These are phyloP conservation scores for Hymenoscyphus scutula DNA, from an alignment of 2,329 filamentous ascomycete genomes.

Conservation along the genomic window DNA sequence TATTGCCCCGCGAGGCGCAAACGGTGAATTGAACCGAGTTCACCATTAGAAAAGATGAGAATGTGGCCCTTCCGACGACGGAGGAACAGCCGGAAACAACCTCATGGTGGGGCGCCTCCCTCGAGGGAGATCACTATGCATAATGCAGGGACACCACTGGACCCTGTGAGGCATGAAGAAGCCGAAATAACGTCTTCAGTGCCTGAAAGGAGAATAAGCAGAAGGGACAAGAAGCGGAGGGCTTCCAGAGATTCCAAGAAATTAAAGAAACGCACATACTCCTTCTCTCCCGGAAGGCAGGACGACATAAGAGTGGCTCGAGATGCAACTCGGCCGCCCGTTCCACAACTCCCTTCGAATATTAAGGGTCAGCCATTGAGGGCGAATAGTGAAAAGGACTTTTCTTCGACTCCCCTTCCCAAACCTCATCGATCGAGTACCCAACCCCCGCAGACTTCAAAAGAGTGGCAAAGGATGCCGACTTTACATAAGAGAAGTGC, in stretches of 20 bases:
- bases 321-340: slow-evolving; percentile 31
- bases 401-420: slow-evolving; percentile 12
- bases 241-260: slow-evolving; percentile 38
- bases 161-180: slow-evolving; percentile 34
- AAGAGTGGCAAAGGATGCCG: slow-evolving; percentile 45
- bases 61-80: slow-evolving; percentile 77
- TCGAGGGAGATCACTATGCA: slow-evolving; percentile 49
- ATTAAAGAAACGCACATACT: slow-evolving; percentile 49
- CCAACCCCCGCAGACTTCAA: slow-evolving; percentile 25
- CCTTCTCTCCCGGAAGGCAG: slow-evolving; percentile 59
- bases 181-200: slow-evolving; percentile 34
- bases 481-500: slow-evolving; percentile 62
- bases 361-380: slow-evolving; percentile 29
- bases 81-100: slow-evolving; percentile 63
- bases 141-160: slow-evolving; percentile 31
- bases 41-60: slow-evolving; percentile 12
- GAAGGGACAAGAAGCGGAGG: slow-evolving; percentile 35
- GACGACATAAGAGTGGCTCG: slow-evolving; percentile 49
- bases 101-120: slow-evolving; percentile 52
- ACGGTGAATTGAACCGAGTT: slow-evolving; percentile 55
- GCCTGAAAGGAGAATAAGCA: slow-evolving; percentile 37
- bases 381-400: slow-evolving; percentile 20
- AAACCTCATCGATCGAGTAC: slow-evolving; percentile 26
- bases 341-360: slow-evolving; percentile 31
- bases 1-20: slow-evolving; percentile 15